phyloP scores from a whole-genome alignment of 1,284 basidiomycete species.

The Sutorius eximius region DNA sequence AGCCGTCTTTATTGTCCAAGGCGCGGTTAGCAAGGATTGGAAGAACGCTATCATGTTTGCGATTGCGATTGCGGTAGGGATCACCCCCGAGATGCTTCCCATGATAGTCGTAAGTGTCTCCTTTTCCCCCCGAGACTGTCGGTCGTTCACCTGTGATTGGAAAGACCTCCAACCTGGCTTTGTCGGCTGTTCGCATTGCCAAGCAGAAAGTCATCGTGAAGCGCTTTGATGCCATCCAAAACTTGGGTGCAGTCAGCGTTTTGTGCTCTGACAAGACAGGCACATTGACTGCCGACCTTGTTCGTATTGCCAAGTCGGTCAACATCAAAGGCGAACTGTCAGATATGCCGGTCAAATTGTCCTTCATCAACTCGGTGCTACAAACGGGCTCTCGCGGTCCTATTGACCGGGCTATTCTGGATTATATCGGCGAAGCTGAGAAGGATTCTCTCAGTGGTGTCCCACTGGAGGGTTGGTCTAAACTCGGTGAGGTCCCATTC shows the following conservation, averaged over 20 bases:
- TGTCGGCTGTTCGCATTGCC: constrained; percentile 34
- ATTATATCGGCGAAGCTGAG: constrained; percentile 25
- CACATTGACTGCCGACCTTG: constrained; percentile 34
- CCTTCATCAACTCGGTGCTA: constrained; percentile 30
- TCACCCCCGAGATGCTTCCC: constrained; percentile 35
- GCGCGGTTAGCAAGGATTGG: constrained; percentile 35
- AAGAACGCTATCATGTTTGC: constrained; percentile 34
- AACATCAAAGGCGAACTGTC: constrained; percentile 23
- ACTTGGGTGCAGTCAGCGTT: constrained; percentile 31
- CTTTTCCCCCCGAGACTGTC: background rate
- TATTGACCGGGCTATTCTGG: constrained; percentile 33
- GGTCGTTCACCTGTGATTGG: constrained; percentile 9
- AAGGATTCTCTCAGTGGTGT: constrained; percentile 13
- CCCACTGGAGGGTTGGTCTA: constrained; percentile 23
- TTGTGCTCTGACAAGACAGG: constrained; percentile 35
- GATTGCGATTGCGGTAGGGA: constrained; percentile 32
- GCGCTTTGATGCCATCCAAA: constrained; percentile 35
- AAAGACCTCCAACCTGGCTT: constrained; percentile 32
- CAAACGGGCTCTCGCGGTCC: constrained; percentile 35
- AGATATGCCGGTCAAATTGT: constrained; percentile 27
- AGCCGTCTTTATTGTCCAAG: constrained; percentile 30
- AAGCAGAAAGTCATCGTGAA: constrained; percentile 35
- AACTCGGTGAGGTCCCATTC: constrained; percentile 35
- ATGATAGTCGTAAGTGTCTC: constrained; percentile 32
- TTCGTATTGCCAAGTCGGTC: constrained; percentile 34